Evolutionary conservation across 1,284 basidiomycete species (phyloP).

Genomic region (Ceratobasidium sp.): DNA sequence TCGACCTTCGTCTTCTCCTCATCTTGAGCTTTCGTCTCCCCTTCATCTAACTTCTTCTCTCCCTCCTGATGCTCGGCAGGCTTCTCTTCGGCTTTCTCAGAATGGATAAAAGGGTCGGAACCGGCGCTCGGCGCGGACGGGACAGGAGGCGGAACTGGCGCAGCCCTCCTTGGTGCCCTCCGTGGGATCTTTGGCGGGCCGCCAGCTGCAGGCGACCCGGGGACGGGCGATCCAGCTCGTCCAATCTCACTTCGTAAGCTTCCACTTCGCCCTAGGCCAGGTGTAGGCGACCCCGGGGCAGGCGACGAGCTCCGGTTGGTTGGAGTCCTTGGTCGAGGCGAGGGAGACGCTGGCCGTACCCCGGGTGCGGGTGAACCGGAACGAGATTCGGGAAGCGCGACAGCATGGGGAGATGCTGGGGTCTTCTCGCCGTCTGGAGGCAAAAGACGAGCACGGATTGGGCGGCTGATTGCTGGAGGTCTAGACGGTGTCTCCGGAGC

Average conservation of each 20-base stretch:
- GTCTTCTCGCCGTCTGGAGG: not conserved
- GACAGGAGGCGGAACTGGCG: conserved; percentile 53
- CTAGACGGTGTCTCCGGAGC: conserved; percentile 20
- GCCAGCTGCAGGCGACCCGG: conserved; percentile 21
- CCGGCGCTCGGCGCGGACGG: conserved; percentile 13
- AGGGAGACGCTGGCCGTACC: conserved; percentile 11
- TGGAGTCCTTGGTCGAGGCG: conserved; percentile 9
- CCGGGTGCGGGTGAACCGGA: conserved; percentile 13
- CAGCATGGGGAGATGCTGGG: conserved; percentile 23
- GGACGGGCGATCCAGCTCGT: conserved; percentile 28
- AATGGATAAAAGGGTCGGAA: not conserved
- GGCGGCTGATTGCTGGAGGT: conserved; percentile 23
- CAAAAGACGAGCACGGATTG: conserved; percentile 16
- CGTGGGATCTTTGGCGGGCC: conserved; percentile 35
- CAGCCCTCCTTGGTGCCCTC: conserved; percentile 49
- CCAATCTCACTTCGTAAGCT: conserved; percentile 48
- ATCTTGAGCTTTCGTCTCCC: not conserved
- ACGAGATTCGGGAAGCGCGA: conserved; percentile 40
- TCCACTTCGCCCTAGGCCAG: conserved; percentile 69
- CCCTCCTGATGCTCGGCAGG: conserved; percentile 40
- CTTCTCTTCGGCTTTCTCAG: conserved; percentile 34
- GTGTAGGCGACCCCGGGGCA: conserved; percentile 62
- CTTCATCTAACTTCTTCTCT: conserved; percentile 15
- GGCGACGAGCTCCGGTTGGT: conserved; percentile 15
- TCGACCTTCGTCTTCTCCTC: conserved; percentile 30